Conservation (phyloP, 495 filamentous ascomycete species). For the Monascus purpureus region DNA sequence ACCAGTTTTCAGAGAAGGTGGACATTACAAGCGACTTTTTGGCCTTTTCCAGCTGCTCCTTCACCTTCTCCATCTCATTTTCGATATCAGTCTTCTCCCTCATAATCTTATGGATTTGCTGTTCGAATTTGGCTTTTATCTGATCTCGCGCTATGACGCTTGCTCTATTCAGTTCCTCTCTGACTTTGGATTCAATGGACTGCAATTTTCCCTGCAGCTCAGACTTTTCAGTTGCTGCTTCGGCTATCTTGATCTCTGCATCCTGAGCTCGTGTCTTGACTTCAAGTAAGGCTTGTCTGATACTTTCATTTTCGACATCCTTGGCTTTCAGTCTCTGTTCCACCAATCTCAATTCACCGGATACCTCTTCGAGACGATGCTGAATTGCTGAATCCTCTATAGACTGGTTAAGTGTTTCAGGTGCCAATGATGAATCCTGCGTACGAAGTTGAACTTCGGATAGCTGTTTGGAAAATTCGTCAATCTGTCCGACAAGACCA, state of each 20-base stretch:
- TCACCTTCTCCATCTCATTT: slow-evolving; percentile 3
- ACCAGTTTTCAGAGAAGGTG: neutral
- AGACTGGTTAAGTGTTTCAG: slow-evolving; percentile 6
- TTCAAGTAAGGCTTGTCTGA: slow-evolving; percentile 10
- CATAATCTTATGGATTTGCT: slow-evolving; percentile 9
- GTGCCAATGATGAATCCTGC: slow-evolving; percentile 4
- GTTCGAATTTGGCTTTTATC: slow-evolving; percentile 10
- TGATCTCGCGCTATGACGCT: slow-evolving; percentile 8
- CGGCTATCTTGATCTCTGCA: slow-evolving; percentile 3
- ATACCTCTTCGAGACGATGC: slow-evolving; percentile 9
- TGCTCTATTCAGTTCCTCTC: slow-evolving; percentile 12
- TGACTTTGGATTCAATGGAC: slow-evolving; percentile 9
- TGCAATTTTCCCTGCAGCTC: slow-evolving; percentile 10
- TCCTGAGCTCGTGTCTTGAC: slow-evolving; percentile 4
- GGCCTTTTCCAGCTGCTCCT: slow-evolving; percentile 7
- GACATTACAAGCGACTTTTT: slow-evolving; percentile 15
- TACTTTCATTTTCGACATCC: slow-evolving; percentile 5
- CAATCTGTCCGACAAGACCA: slow-evolving; percentile 10
- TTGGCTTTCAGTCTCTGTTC: slow-evolving; percentile 7
- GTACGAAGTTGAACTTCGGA: slow-evolving; percentile 9
- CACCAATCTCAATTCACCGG: slow-evolving; percentile 5
- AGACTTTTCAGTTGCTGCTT: slow-evolving; percentile 9
- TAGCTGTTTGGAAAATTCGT: slow-evolving; percentile 9
- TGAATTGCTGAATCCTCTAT: slow-evolving; percentile 15
- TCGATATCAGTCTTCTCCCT: slow-evolving; percentile 12